Evolutionary conservation across 2,329 filamentous ascomycete genomes (phyloP).

Genomic region (Paradendryphiella salina): DNA sequence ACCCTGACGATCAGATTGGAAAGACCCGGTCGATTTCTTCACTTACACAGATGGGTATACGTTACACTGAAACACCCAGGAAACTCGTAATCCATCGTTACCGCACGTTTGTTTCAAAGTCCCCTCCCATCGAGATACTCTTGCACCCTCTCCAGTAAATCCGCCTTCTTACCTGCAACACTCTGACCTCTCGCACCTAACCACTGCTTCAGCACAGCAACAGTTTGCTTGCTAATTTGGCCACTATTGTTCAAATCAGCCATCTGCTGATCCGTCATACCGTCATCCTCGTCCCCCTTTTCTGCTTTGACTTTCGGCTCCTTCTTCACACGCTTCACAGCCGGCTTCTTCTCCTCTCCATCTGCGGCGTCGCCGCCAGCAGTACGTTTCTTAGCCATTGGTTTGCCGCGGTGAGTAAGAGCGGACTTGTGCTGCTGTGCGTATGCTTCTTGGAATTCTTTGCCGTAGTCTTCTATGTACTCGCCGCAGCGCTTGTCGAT

Average conservation of each 20-base stretch:
- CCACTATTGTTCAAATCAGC: conserved; percentile 50
- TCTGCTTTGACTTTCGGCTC: conserved; percentile 32
- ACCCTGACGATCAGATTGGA: no score
- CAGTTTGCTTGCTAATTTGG: conserved; percentile 48
- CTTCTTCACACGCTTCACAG: conserved; percentile 33
- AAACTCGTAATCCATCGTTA: no score
- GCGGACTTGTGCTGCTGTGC: conserved; percentile 46
- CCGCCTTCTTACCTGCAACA: conserved; percentile 43
- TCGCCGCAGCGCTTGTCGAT: conserved; percentile 83
- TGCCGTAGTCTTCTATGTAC: conserved; percentile 77
- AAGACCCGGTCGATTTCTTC: no score
- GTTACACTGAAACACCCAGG: no score
- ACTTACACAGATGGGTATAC: no score
- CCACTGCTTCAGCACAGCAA: conserved; percentile 42
- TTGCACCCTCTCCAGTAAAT: conserved; percentile 43
- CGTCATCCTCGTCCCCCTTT: conserved; percentile 26
- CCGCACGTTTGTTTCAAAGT: no score
- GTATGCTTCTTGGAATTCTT: conserved; percentile 65
- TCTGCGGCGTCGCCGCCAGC: conserved; percentile 10
- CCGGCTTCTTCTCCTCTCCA: conserved; percentile 27
- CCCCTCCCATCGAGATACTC: conserved; percentile 44
- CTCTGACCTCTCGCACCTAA: conserved; percentile 30
- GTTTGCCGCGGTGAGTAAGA: conserved; percentile 50
- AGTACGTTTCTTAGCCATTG: conserved; percentile 50
- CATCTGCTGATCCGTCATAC: conserved; percentile 52